Conservation (phyloP, 2,329 filamentous ascomycete genomes). For the Fusarium sp. region DNA sequence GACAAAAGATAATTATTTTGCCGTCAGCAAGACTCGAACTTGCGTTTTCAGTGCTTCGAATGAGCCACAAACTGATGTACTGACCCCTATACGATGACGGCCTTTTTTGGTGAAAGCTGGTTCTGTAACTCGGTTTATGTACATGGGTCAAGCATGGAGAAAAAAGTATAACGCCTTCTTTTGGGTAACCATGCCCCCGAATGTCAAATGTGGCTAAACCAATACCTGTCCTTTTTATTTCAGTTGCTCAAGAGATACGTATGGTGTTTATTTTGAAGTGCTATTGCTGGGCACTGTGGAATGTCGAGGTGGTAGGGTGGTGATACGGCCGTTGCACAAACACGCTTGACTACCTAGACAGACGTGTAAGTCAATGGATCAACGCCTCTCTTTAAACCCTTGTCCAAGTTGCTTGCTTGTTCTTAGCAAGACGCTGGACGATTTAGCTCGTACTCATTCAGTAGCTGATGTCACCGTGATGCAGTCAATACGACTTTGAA, state of each 20-base stretch:
- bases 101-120: not conserved
- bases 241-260: too few relatives aligned
- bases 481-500: not conserved
- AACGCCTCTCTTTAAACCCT: not conserved
- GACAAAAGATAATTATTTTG: conserved; percentile 17
- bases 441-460: not conserved
- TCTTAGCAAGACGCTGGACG: not conserved
- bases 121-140: not conserved
- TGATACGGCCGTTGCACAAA: not conserved
- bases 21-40: conserved; percentile 40
- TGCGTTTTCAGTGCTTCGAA: conserved; percentile 38
- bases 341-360: not conserved
- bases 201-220: not conserved
- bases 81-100: conserved; percentile 40
- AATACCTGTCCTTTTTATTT: not conserved
- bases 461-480: not conserved
- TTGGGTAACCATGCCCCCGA: not conserved
- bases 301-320: not conserved
- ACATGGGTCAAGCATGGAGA: fast-evolving
- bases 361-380: not conserved
- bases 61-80: conserved; percentile 38
- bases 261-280: not conserved
- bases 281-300: not conserved
- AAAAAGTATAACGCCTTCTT: not conserved
- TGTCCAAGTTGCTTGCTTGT: not conserved